These are phyloP conservation scores for Hyphodiscus hymeniophilus DNA, from an alignment of 495 filamentous ascomycete species.

Conservation along the genomic window DNA sequence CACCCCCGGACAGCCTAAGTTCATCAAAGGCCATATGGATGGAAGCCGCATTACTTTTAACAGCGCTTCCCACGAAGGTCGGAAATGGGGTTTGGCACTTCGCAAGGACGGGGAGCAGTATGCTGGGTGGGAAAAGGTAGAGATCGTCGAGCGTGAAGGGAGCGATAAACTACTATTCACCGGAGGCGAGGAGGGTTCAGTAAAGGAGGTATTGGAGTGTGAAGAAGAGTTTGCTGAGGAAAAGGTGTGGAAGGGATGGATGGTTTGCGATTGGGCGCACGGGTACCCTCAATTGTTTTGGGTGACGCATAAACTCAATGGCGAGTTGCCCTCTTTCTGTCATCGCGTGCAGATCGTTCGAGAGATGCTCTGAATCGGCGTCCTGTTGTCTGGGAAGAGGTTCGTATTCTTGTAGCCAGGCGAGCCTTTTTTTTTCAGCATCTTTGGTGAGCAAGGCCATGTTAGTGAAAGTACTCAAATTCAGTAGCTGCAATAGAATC, in stretches of 20 bases:
- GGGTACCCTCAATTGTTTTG: background rate
- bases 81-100: background rate
- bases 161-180: background rate
- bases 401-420: too few relatives aligned
- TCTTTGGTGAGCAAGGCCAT: too few relatives aligned
- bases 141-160: background rate
- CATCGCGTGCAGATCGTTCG: background rate
- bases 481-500: too few relatives aligned
- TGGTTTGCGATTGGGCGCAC: background rate
- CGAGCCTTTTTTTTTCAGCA: too few relatives aligned
- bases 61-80: background rate
- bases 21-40: background rate
- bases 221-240: background rate
- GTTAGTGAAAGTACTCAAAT: too few relatives aligned
- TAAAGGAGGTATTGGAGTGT: background rate
- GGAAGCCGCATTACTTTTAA: background rate
- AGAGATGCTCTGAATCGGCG: too few relatives aligned
- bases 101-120: background rate
- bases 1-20: background rate
- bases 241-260: background rate
- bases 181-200: background rate
- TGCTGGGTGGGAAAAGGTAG: background rate
- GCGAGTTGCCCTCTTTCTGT: background rate
- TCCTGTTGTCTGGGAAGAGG: too few relatives aligned
- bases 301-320: background rate